Percentiles rank a stretch among this genome's conserved stretches.
Conservation (phyloP, 1,139 yeast species). For the Zygoascus hellenicus region DNA sequence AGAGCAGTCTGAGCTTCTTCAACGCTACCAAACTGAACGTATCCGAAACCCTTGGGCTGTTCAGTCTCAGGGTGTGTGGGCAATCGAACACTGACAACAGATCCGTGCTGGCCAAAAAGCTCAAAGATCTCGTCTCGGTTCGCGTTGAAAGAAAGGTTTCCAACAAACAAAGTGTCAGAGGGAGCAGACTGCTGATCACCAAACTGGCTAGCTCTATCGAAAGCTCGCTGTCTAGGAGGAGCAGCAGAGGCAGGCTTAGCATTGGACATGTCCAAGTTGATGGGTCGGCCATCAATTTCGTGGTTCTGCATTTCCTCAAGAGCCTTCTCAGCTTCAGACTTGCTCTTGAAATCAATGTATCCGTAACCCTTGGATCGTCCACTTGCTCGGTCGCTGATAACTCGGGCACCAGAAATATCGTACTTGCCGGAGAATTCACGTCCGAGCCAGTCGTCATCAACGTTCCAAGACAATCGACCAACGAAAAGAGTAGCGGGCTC, state of each 20-base stretch:
- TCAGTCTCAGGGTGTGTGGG: slow-evolving; percentile 99
- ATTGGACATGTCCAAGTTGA: slow-evolving; percentile 87
- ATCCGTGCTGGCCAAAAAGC: slow-evolving; percentile 71
- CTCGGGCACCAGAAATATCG: slow-evolving; percentile 84
- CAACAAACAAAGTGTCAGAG: slow-evolving; percentile 91
- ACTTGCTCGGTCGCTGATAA: slow-evolving; percentile 83
- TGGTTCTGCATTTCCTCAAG: slow-evolving; percentile 78
- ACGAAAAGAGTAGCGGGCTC: slow-evolving; percentile 86
- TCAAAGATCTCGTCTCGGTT: slow-evolving; percentile 71
- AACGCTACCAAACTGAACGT: slow-evolving; percentile 79
- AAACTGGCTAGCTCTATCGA: slow-evolving; percentile 76
- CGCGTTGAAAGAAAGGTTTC: slow-evolving; percentile 89
- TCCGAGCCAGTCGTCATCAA: slow-evolving; percentile 90
- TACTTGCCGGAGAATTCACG: slow-evolving; percentile 79
- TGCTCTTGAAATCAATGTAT: slow-evolving; percentile 85
- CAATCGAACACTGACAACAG: slow-evolving; percentile 79
- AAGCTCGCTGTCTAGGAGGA: slow-evolving; percentile 38
- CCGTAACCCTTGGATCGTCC: slow-evolving; percentile 98
- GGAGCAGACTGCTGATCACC: slow-evolving; percentile 91
- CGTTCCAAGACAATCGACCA: slow-evolving; percentile 95
- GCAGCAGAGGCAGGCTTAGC: slow-evolving; percentile 61
- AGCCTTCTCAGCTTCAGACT: slow-evolving; percentile 82
- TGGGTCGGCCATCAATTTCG: slow-evolving; percentile 95
- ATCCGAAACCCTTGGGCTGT: slow-evolving; percentile 98
- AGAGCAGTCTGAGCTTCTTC: slow-evolving; percentile 91